Evolutionary conservation across 2,329 filamentous ascomycete genomes (phyloP), one percentile per base, ranked within the genome.

Genomic region (Fusarium ambrosium): DNA sequence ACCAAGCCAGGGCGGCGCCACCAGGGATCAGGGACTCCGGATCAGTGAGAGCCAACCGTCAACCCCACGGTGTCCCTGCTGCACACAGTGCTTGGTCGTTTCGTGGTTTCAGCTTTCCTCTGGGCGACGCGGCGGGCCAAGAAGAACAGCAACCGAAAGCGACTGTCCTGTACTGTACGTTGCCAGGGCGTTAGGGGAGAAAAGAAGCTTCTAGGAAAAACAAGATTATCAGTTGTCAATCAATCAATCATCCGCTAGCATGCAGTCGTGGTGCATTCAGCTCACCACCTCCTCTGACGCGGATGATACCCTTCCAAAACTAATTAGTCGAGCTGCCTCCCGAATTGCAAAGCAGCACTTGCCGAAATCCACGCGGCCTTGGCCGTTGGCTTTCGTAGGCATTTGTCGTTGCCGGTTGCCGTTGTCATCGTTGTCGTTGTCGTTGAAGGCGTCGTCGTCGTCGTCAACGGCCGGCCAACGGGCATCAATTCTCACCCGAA

Each of bases 1-100:
- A 37, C 29, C 37, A 55, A 22, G 59, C 56, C 66, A 53, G 48
- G 39, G 37, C 56, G 63, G 45, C 51, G 48, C 61, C 48, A 10
- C 16, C 65, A 70, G 69, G 73, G 67, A 68, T 65, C 34, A 43
- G 55, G 59, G 48, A 64, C 41, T 62, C 58, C 71, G 70, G 68
- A 75, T 72, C 67, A 64, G 59, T 71, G 69, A 77, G 64, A 79
- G 74, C 77, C 77, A 79, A 79, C 77, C 76, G 75, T 76, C 68
- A 68, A 78, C 70, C 77, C 77, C 77, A 79, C 77, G 77, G 62
- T 75, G 72, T 66, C 72, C 72, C 69, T 64, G 48, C 20, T 22
- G 55, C 45, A 32, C 67, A 75, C 72, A 68, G 66, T 74, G 66
- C 70, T 73, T 73, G 66, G 72, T 56, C 56, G 69, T 70, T 73